Conservation (phyloP, 2,329 filamentous ascomycete species). For the Trichoderma atroviride region DNA sequence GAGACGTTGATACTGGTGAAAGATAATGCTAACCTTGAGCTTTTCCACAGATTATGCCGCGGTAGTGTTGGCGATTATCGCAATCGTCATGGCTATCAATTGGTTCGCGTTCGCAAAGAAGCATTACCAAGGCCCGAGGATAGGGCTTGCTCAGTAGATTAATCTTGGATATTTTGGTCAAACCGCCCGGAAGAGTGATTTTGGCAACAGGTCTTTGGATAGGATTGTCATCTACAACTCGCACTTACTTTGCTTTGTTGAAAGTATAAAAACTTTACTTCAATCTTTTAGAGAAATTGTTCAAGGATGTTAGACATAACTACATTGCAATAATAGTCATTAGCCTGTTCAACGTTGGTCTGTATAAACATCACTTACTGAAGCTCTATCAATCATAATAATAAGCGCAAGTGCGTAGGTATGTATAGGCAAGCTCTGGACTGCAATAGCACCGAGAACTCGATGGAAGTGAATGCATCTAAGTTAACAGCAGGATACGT, state of each 20-base stretch:
- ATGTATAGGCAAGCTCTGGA: no score
- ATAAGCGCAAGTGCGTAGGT: no score
- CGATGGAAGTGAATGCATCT: no score
- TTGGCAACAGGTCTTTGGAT: background rate
- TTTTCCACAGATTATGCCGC: slow-evolving; percentile 7
- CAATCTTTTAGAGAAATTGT: no score
- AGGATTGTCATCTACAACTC: background rate
- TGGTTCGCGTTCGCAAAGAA: slow-evolving; percentile 22
- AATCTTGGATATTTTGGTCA: background rate
- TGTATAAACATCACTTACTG: no score
- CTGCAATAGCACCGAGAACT: no score
- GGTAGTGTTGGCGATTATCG: slow-evolving; percentile 15
- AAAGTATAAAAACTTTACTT: background rate
- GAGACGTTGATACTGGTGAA: no score
- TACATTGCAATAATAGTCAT: no score
- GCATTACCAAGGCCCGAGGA: slow-evolving; percentile 22
- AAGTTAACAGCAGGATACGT: no score
- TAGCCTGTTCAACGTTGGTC: no score
- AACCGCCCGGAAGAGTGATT: background rate
- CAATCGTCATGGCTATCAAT: background rate
- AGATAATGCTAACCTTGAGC: background rate
- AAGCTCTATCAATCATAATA: no score
- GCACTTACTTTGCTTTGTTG: background rate
- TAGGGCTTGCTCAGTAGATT: slow-evolving; percentile 1
- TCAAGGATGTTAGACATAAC: no score